These are phyloP conservation scores for Wickerhamomyces pijperi DNA, from an alignment of 805 yeast species.

Conservation along the genomic window DNA sequence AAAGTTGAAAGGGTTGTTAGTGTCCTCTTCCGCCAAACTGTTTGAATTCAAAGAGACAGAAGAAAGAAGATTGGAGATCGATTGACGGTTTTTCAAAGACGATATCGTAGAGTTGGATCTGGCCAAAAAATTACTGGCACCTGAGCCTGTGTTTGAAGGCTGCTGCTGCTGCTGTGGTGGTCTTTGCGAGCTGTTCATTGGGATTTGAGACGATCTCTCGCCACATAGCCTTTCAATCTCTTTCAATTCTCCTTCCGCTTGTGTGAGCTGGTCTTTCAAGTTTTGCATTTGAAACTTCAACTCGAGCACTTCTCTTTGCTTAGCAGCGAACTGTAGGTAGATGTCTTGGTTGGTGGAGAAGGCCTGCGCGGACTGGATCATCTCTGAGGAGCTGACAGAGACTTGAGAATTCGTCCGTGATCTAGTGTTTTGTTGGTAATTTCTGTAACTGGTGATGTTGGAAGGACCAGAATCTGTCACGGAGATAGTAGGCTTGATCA, in stretches of 20 bases:
- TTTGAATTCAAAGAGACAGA: neutral
- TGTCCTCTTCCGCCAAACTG: too few relatives aligned
- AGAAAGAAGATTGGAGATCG: neutral
- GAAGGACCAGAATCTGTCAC: neutral
- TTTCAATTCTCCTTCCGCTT: conserved; percentile 27
- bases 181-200: neutral
- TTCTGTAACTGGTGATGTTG: neutral
- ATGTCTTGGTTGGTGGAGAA: conserved; percentile 11
- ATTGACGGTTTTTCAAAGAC: neutral
- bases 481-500: neutral
- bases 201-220: conserved; percentile 4
- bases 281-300: conserved; percentile 28
- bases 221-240: conserved; percentile 24
- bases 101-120: neutral
- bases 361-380: neutral
- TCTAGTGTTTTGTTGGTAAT: neutral
- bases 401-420: neutral
- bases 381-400: neutral
- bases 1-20: neutral
- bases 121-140: too few relatives aligned
- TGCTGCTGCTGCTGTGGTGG: conserved; percentile 1
- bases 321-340: conserved; percentile 32
- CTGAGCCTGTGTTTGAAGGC: neutral
- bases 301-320: conserved; percentile 42
- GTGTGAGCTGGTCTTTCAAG: conserved; percentile 26